Conservation (phyloP, 208 protist genomes). For the Trypanosoma boissoni region DNA sequence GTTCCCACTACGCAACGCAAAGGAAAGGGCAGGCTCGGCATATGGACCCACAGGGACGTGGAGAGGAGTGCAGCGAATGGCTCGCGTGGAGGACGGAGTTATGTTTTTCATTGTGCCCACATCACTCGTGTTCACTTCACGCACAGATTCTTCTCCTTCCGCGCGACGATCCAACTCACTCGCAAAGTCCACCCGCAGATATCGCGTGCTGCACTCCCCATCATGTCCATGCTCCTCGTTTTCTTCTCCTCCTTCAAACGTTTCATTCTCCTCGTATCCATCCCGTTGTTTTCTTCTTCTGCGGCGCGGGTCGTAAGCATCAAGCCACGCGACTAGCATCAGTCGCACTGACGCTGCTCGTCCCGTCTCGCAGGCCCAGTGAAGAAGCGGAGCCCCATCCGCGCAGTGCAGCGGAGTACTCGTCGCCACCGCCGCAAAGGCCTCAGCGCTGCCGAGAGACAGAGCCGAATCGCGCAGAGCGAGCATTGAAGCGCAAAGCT, state of each 20-base stretch:
- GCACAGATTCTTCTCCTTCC: neutral
- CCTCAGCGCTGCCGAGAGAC: neutral
- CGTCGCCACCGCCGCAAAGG: constrained; percentile 12
- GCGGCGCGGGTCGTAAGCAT: neutral
- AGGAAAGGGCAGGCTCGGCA: neutral
- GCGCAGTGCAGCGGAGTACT: constrained; percentile 2
- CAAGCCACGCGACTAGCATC: constrained; percentile 8
- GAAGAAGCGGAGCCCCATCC: constrained; percentile 3
- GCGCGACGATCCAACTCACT: no score
- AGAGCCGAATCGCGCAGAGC: constrained; percentile 1
- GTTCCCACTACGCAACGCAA: constrained; percentile 1
- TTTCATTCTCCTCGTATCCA: neutral
- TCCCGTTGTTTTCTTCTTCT: neutral
- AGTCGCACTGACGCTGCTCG: constrained; percentile 5
- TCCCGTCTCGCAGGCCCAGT: constrained; percentile 16
- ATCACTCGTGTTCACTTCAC: neutral
- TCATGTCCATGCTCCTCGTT: constrained; percentile 3
- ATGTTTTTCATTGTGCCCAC: neutral
- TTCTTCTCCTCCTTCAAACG: neutral
- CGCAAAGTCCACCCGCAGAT: constrained; percentile 7
- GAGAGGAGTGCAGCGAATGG: constrained; percentile 12
- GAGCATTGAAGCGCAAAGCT: constrained; percentile 5
- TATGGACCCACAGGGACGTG: neutral
- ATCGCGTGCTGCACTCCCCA: no score
- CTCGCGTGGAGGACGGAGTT: neutral